phyloP scores from a whole-genome alignment of 805 yeast species.

The Hanseniaspora guilliermondii region DNA sequence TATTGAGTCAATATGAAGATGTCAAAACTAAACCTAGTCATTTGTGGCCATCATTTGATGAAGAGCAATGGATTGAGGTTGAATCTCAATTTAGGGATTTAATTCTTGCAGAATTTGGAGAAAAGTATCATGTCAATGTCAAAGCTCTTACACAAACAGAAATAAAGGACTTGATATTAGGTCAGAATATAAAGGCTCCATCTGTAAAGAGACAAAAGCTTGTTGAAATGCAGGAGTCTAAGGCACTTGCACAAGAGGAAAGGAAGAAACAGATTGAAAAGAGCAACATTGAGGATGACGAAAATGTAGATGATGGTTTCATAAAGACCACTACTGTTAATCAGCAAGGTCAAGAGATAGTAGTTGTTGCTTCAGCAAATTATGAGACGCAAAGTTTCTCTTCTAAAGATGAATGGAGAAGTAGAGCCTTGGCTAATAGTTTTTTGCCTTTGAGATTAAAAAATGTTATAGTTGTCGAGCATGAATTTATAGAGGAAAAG shows the following conservation, averaged over 20 bases:
- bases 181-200: slow-evolving; percentile 87
- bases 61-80: slow-evolving; percentile 84
- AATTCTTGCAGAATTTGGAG: slow-evolving; percentile 72
- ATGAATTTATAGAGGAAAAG: slow-evolving; percentile 45
- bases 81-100: slow-evolving; percentile 81
- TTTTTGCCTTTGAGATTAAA: slow-evolving; percentile 61
- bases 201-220: slow-evolving; percentile 75
- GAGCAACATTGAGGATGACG: background rate
- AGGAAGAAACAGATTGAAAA: slow-evolving; percentile 35
- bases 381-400: slow-evolving; percentile 76
- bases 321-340: slow-evolving; percentile 72
- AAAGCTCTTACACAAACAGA: slow-evolving; percentile 85
- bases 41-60: slow-evolving; percentile 82
- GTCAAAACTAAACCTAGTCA: slow-evolving; percentile 64
- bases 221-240: slow-evolving; percentile 52
- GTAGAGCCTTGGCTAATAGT: slow-evolving; percentile 67
- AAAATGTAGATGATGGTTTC: slow-evolving; percentile 39
- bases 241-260: slow-evolving; percentile 32
- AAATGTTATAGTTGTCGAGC: slow-evolving; percentile 59
- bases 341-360: slow-evolving; percentile 92
- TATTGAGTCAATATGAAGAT: slow-evolving; percentile 62
- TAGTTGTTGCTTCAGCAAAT: slow-evolving; percentile 80
- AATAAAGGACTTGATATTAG: slow-evolving; percentile 83
- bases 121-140: slow-evolving; percentile 72
- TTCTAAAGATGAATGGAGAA: slow-evolving; percentile 85